These are phyloP conservation scores for Hymenoscyphus occultus DNA, from an alignment of 2,329 filamentous ascomycete genomes.

Conservation along the genomic window DNA sequence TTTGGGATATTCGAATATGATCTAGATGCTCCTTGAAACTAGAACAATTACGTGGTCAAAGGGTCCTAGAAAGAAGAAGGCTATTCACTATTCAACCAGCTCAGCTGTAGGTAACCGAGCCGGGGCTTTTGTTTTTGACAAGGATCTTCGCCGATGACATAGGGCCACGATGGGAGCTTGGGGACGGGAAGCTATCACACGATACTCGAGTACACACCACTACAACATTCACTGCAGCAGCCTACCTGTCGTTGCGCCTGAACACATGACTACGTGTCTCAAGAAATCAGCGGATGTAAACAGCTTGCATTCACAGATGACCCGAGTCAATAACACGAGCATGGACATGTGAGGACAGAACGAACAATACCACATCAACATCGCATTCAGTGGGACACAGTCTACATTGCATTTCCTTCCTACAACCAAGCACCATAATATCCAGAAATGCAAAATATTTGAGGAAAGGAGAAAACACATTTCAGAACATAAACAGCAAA, in stretches of 20 bases:
- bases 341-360: slow-evolving; percentile 19
- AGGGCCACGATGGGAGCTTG: background rate
- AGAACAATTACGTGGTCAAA: background rate
- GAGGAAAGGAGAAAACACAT: background rate
- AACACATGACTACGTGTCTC: slow-evolving; percentile 17
- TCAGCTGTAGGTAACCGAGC: background rate
- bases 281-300: background rate
- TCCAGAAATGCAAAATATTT: background rate
- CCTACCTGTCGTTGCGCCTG: background rate
- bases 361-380: background rate
- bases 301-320: slow-evolving; percentile 9
- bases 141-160: background rate
- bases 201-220: background rate
- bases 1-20: no score
- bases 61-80: no score
- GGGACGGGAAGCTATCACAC: no score
- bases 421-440: background rate
- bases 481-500: background rate
- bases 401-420: no score
- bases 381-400: no score
- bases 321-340: slow-evolving; percentile 7
- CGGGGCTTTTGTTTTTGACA: background rate
- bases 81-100: background rate
- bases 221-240: background rate
- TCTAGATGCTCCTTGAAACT: background rate